Evolutionary conservation across 495 filamentous ascomycete genomes (phyloP), one percentile per base, ranked within the genome.

Genomic region (Apodospora peruviana): DNA sequence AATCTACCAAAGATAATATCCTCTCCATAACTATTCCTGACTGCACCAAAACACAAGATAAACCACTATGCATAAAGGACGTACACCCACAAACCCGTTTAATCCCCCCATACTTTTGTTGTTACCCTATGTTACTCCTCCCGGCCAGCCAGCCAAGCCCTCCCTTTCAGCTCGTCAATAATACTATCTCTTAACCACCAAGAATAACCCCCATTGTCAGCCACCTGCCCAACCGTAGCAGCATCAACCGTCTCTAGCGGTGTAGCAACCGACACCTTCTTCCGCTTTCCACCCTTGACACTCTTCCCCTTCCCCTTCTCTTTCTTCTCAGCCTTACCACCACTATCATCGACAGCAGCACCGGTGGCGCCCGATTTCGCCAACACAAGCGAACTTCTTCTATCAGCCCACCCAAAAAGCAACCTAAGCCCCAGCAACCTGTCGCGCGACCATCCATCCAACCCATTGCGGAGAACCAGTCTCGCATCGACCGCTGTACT

Each of bases 321-420:
- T 24, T 18, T 36, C 43, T 39, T 39, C 19, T 66, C 72, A 66
- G 18, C 18, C 1, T 8, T 20, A 8, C n/a, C 35, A 34, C 12
- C 19, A 21, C 47, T 22, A 3, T 23, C 48, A 21, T 14, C 25
- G 16, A 21, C 39, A 16, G 23, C 47, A 19, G 22, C 27, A 32
- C 14, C 27, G n/a, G n/a, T 14, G 14, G 27, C 7, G 7, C 27
- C 27, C 27, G 7, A 7, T 32, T 14, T 32, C 27, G 27, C 27
- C 7, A 32, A 43, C 23, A 41, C 14, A 2, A 40, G 62, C 53
- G 53, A 4, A 19, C 27, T 23, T 20, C 37, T 43, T 46, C 69
- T 56, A 57, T 79, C 87, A 2, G 82, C 77, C 88, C 90, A 96
- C 52, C 84, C 84, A 65, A 96, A 93, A 39, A 98, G 61, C 9